Percentiles rank a stretch among this genome's conserved stretches.
These are phyloP conservation scores for Polygonum maritimum DNA, from an alignment of 148 eudicot species.

Conservation along the genomic window DNA sequence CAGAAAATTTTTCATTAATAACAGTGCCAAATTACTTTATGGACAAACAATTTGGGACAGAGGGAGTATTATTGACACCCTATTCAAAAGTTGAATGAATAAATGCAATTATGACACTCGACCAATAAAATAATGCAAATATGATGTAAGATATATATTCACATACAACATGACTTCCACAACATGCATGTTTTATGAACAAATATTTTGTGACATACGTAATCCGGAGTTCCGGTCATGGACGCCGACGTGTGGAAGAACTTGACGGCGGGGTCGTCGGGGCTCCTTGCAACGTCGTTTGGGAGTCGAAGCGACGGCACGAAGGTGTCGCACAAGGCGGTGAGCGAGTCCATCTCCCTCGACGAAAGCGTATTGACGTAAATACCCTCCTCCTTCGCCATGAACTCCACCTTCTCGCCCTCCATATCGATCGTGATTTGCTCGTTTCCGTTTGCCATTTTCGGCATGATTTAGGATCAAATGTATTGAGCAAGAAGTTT, in stretches of 20 bases:
- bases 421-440: neutral
- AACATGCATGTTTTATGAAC: too few relatives aligned
- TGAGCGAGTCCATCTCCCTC: neutral
- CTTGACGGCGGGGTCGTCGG: neutral
- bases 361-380: neutral
- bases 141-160: too few relatives aligned
- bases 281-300: neutral
- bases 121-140: too few relatives aligned
- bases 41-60: too few relatives aligned
- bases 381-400: neutral
- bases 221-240: slow-evolving; percentile 38
- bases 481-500: too few relatives aligned
- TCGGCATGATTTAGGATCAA: neutral
- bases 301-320: neutral
- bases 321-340: slow-evolving; percentile 5
- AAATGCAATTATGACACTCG: too few relatives aligned
- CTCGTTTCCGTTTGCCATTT: neutral
- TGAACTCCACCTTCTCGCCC: neutral
- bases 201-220: slow-evolving; percentile 15
- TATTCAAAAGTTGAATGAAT: too few relatives aligned
- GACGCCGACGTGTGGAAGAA: slow-evolving; percentile 49
- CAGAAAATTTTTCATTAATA: too few relatives aligned
- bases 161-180: too few relatives aligned
- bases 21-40: too few relatives aligned
- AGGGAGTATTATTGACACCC: too few relatives aligned